These are phyloP conservation scores for Apophysomyces variabilis DNA, from an alignment of 371 early-diverging fungal genomes.

Conservation along the genomic window DNA sequence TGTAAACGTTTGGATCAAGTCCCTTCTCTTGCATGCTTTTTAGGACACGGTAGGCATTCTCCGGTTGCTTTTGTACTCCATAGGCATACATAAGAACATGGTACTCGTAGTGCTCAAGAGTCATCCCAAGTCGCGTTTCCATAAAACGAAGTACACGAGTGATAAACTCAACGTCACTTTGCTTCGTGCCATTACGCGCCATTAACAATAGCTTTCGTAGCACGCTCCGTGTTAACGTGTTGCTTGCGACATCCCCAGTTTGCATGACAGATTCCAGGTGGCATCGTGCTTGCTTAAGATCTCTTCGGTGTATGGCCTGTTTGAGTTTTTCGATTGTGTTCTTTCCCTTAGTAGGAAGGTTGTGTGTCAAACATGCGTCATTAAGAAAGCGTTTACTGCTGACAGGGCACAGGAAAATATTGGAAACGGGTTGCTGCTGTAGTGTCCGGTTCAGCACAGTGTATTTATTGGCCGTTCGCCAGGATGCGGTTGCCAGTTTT, in stretches of 20 bases:
- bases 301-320: slow-evolving; percentile 18
- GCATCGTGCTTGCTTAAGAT: slow-evolving; percentile 21
- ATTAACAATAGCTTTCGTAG: slow-evolving; percentile 27
- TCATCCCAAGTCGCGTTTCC: slow-evolving; percentile 20
- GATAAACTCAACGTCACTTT: slow-evolving; percentile 31
- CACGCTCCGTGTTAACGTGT: slow-evolving; percentile 19
- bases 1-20: slow-evolving; percentile 31
- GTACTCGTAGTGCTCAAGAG: slow-evolving; percentile 40
- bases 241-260: not conserved
- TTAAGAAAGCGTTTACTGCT: not conserved
- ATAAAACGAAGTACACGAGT: slow-evolving; percentile 27
- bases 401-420: not conserved
- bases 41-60: slow-evolving; percentile 28
- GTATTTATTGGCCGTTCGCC: not conserved
- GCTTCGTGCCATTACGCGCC: slow-evolving; percentile 24
- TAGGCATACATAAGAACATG: slow-evolving; percentile 44
- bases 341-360: not conserved
- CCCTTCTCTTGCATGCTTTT: slow-evolving; percentile 36
- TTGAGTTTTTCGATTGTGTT: slow-evolving; percentile 2
- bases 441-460: not conserved
- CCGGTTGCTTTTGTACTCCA: slow-evolving; percentile 35
- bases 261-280: slow-evolving; percentile 10
- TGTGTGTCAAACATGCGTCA: not conserved
- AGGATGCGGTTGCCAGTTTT: not conserved
- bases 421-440: not conserved